Evolutionary conservation across 805 yeast genomes (phyloP).

Genomic region (Komagataella mondaviorum): DNA sequence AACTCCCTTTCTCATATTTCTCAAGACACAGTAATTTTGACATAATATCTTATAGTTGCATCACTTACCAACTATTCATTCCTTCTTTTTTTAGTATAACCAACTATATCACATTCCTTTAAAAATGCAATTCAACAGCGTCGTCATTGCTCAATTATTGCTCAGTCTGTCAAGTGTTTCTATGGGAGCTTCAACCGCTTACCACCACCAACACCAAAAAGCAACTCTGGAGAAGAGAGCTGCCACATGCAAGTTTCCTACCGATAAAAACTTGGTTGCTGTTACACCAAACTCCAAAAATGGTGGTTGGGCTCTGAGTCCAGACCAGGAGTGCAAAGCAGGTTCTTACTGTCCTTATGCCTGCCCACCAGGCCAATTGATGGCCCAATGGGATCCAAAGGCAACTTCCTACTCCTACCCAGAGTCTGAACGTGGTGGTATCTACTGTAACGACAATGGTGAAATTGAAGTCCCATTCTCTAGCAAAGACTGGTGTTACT

Average conservation of each 20-base stretch:
- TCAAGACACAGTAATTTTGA: neutral
- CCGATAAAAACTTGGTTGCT: conserved; percentile 51
- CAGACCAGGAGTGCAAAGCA: conserved; percentile 56
- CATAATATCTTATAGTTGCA: neutral
- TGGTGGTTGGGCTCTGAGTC: conserved; percentile 83
- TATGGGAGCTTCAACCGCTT: neutral
- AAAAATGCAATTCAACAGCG: neutral
- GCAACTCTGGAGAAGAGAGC: neutral
- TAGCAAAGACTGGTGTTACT: conserved; percentile 49
- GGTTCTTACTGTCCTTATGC: conserved; percentile 90
- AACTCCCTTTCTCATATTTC: neutral
- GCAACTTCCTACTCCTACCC: conserved; percentile 70
- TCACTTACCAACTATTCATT: neutral
- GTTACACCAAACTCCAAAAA: conserved; percentile 45
- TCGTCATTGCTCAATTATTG: neutral
- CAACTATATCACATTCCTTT: neutral
- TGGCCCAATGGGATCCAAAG: conserved; percentile 79
- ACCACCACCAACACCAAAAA: conserved; percentile 2
- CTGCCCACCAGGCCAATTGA: conserved; percentile 75
- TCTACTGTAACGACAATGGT: conserved; percentile 65
- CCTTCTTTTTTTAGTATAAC: neutral
- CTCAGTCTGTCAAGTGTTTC: neutral
- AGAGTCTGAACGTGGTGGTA: conserved; percentile 70
- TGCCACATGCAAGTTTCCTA: conserved; percentile 49
- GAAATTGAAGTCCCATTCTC: conserved; percentile 46